Evolutionary conservation across 2,329 filamentous ascomycete genomes (phyloP).

Genomic region (Penicillium freii): DNA sequence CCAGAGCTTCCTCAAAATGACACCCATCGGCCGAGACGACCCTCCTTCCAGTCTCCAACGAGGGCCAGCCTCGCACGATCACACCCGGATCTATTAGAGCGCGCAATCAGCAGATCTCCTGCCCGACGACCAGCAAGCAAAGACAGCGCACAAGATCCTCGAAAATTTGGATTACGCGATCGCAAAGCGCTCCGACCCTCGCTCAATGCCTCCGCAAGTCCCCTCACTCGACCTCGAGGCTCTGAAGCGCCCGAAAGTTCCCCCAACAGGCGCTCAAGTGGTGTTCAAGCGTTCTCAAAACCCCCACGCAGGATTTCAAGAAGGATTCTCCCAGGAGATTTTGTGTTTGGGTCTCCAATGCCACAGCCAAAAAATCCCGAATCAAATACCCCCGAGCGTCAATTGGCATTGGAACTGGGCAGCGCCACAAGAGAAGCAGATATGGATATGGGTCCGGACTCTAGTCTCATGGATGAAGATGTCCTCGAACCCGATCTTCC

Average conservation of each 20-base stretch:
- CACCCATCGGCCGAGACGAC: slow-evolving; percentile 39
- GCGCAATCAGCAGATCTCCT: slow-evolving; percentile 43
- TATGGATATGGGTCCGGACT: slow-evolving; percentile 17
- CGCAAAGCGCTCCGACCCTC: slow-evolving; percentile 41
- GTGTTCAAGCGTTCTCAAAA: slow-evolving; percentile 37
- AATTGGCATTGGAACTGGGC: slow-evolving; percentile 34
- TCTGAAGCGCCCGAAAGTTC: slow-evolving; percentile 20
- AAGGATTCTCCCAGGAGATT: slow-evolving; percentile 32
- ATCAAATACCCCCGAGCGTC: slow-evolving; percentile 31
- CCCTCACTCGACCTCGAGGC: slow-evolving; percentile 18
- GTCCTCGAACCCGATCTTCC: slow-evolving; percentile 64
- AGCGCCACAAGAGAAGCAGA: slow-evolving; percentile 30
- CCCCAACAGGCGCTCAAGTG: slow-evolving; percentile 30
- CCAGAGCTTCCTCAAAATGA: slow-evolving; percentile 30
- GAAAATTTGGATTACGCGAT: slow-evolving; percentile 34
- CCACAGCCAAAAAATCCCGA: slow-evolving; percentile 10
- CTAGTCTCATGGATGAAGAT: slow-evolving; percentile 28
- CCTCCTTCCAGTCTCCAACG: slow-evolving; percentile 67
- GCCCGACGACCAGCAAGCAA: slow-evolving; percentile 28
- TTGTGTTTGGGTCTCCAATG: slow-evolving; percentile 31
- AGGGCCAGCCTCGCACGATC: slow-evolving; percentile 62
- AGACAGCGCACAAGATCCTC: slow-evolving; percentile 17
- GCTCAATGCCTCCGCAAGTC: slow-evolving; percentile 30
- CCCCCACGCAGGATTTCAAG: slow-evolving; percentile 38
- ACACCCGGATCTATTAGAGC: slow-evolving; percentile 58